Base-by-base conservation (phyloP, 2,329 filamentous ascomycete species). In the Pyrenophora tritici-repentis region DNA sequence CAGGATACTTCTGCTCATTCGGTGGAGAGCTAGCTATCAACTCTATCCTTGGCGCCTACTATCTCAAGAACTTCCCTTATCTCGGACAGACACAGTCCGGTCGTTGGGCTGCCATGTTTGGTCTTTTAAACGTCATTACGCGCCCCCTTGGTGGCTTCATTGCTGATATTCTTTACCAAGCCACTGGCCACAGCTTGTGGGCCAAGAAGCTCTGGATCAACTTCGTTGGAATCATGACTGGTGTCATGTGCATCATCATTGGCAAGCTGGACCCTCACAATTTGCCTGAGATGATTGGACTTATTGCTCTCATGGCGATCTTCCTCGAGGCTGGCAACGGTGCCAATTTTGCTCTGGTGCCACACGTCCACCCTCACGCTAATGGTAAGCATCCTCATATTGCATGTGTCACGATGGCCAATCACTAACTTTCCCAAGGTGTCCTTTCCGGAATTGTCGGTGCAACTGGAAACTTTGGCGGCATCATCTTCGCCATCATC, bases 291-390 rank as follows among this genome's bases (percentile, higher is more conserved):
- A 86, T 95, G 80, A 86, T 94, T 48, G 90, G 89, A 1, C 83
- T 96, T 5, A 77, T 95, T 7, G 86, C 87, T 1, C 82, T 90
- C 8, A 82, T 91, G 76, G 90, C 89, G 1, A 81, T 96, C 69
- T 96, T 96, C 77, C 75, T 91, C 36, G 90, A 95, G 71, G 90
- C 88, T 2, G 86, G 86, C 35, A 96, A 96, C 68, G 92, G 92
- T 0, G 86, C 90, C 34, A 94, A 90, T 75, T 96, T 94, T 73
- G 85, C 90, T 0, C 81, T 96, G 5, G 87, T 96, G 18, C 91
- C 91, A 3, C 92, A 96, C 68, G 87, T 96, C 1, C 88, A 92
- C 73, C 90, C 90, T 1, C 82, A 81, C 54, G 89, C 90, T 53
- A 96, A 96, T 72, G 91, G 90, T 72, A 76, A 66, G 73, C 13